A percentile compares a stretch with the other conserved stretches of the same genome.
Conservation (phyloP, 2,329 filamentous ascomycete genomes). For the Ampelomyces quisqualis region DNA sequence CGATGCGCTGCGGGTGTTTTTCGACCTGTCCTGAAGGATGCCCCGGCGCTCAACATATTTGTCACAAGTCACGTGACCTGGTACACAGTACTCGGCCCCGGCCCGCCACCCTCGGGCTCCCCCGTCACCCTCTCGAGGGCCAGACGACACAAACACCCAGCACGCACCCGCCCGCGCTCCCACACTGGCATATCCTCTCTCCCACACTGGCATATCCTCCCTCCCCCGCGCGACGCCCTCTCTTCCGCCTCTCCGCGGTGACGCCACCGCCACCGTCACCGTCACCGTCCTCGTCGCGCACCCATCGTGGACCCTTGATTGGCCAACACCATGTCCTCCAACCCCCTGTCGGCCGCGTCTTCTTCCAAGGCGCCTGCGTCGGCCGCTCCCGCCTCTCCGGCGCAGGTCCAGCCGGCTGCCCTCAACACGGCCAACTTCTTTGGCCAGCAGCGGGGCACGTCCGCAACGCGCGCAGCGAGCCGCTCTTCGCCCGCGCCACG, state of each 20-base stretch:
- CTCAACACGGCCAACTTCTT: constrained; percentile 48
- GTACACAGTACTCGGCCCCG: too few relatives aligned
- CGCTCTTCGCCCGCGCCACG: constrained; percentile 57
- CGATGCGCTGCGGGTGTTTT: too few relatives aligned
- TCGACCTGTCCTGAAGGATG: too few relatives aligned
- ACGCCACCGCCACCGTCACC: constrained; percentile 6
- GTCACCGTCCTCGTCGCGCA: constrained; percentile 24
- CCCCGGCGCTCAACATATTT: too few relatives aligned
- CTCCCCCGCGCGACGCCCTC: constrained; percentile 2
- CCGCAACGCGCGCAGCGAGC: constrained; percentile 41
- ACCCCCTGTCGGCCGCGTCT: constrained; percentile 44
- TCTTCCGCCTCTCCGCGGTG: not conserved
- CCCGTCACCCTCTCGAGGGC: constrained; percentile 16
- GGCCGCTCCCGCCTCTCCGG: constrained; percentile 45
- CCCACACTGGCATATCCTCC: not conserved
- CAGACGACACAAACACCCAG: too few relatives aligned
- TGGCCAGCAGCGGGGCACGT: constrained; percentile 48
- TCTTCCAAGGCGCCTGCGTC: constrained; percentile 46
- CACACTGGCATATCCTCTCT: not conserved
- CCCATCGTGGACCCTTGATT: constrained; percentile 26
- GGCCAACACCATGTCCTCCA: constrained; percentile 47
- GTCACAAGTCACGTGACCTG: too few relatives aligned
- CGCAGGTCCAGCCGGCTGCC: constrained; percentile 47
- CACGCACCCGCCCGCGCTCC: too few relatives aligned
- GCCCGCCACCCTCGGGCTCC: constrained; percentile 8